Conservation (phyloP, 768 basidiomycete species). For the Podaxis sp. region DNA sequence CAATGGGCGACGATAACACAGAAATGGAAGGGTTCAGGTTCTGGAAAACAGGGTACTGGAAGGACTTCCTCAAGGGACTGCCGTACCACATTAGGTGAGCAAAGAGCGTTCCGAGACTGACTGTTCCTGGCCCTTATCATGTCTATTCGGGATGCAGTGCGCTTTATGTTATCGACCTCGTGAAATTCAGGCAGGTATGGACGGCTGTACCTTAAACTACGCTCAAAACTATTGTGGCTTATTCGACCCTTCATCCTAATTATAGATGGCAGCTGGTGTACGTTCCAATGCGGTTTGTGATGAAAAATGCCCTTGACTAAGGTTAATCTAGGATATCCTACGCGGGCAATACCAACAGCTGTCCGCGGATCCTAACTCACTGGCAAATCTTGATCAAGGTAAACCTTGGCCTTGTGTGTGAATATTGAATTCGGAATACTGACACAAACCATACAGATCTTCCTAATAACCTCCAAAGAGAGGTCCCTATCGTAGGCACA, state of each 20-base stretch:
- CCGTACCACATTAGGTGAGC: conserved; percentile 94
- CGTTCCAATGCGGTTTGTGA: conserved; percentile 10
- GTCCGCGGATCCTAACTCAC: conserved; percentile 90
- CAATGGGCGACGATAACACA: conserved; percentile 92
- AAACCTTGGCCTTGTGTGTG: background rate
- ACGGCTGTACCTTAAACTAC: background rate
- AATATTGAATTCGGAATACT: background rate
- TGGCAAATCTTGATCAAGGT: conserved; percentile 96
- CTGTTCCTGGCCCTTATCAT: background rate
- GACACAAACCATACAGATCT: conserved; percentile 53
- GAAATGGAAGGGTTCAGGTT: conserved; percentile 99
- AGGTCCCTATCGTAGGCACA: conserved; percentile 84
- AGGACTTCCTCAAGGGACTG: conserved; percentile 73
- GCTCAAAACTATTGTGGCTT: conserved; percentile 13
- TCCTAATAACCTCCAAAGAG: conserved; percentile 89
- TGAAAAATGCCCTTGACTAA: background rate
- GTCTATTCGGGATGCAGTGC: conserved; percentile 47
- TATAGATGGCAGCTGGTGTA: conserved; percentile 51
- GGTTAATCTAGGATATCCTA: conserved; percentile 62
- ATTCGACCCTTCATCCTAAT: background rate
- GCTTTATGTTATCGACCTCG: conserved; percentile 92
- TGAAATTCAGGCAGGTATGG: conserved; percentile 83
- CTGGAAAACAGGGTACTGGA: conserved; percentile 98
- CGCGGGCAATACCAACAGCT: conserved; percentile 90
- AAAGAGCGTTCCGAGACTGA: background rate